Percentiles rank a stretch among this genome's conserved stretches.
phyloP scores from a whole-genome alignment of 345 rosid species.

The Pugionium cornutum region DNA sequence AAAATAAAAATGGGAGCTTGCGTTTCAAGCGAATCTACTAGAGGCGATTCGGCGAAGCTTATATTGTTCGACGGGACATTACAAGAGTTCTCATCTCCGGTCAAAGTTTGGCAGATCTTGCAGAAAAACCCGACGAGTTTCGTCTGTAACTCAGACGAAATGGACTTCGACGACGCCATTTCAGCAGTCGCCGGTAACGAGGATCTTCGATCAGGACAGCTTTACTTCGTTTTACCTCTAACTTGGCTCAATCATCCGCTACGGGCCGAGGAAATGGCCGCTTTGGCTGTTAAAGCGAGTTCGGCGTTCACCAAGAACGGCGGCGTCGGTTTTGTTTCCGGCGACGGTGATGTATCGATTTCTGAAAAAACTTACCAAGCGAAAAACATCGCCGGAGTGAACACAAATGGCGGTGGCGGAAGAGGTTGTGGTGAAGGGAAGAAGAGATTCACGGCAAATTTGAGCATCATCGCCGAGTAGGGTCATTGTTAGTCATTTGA shows the following conservation, averaged over 20 bases:
- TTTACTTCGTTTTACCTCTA: conserved; percentile 85
- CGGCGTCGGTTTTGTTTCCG: conserved; percentile 27
- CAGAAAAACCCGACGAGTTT: conserved; percentile 61
- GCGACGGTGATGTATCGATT: not conserved
- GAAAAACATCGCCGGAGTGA: conserved; percentile 12
- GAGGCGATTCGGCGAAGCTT: conserved; percentile 66
- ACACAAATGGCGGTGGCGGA: conserved; percentile 27
- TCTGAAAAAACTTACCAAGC: conserved; percentile 1
- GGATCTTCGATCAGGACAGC: conserved; percentile 73
- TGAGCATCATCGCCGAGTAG: conserved; percentile 79
- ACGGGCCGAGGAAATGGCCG: conserved; percentile 89
- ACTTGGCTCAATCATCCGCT: conserved; percentile 63
- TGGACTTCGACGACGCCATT: conserved; percentile 85
- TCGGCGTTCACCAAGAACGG: conserved; percentile 56
- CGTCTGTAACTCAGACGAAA: conserved; percentile 92
- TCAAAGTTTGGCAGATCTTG: conserved; percentile 73
- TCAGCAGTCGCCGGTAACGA: conserved; percentile 73
- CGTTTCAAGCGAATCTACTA: conserved; percentile 66
- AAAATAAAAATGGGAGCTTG: conserved; percentile 74
- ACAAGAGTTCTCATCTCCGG: conserved; percentile 76
- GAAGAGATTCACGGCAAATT: conserved; percentile 52
- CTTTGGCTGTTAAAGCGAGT: conserved; percentile 96
- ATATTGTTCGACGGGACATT: conserved; percentile 70
- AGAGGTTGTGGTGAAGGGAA: conserved; percentile 42
- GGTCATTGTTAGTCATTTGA: conserved; percentile 30